phyloP scores from a whole-genome alignment of 2,329 filamentous ascomycete species.

The Colletotrichum horii region DNA sequence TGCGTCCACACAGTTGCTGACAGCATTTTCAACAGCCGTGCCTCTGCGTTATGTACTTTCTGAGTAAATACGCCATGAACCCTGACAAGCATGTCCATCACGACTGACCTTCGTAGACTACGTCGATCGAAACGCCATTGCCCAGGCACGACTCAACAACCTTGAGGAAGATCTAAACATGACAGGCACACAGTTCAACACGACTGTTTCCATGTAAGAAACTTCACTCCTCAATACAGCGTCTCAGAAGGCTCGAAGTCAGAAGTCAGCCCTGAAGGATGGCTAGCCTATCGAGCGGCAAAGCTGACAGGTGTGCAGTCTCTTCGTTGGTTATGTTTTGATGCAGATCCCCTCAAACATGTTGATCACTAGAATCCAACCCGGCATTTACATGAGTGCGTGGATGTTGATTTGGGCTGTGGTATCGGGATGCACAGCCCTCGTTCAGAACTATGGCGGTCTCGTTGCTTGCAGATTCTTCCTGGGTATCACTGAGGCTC shows the following conservation, averaged over 20 bases:
- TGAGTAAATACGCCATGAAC: conserved; percentile 30
- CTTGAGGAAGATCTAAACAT: conserved; percentile 49
- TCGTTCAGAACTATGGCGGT: conserved; percentile 37
- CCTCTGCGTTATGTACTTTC: conserved; percentile 49
- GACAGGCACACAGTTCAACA: conserved; percentile 39
- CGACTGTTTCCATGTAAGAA: conserved; percentile 41
- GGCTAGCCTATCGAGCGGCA: neutral
- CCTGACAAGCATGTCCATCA: neutral
- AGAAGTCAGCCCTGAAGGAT: neutral
- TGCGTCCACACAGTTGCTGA: neutral
- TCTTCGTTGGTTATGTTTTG: conserved; percentile 45
- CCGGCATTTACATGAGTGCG: conserved; percentile 45
- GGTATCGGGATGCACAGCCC: conserved; percentile 40
- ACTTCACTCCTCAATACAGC: neutral
- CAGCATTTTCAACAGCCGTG: conserved; percentile 29
- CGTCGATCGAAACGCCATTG: conserved; percentile 52
- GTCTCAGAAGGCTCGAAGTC: neutral
- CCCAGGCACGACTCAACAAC: conserved; percentile 44
- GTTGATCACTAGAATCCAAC: conserved; percentile 46
- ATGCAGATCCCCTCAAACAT: conserved; percentile 46
- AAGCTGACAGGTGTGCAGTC: conserved; percentile 23
- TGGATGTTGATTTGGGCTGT: conserved; percentile 48
- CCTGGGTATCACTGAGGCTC: conserved; percentile 43
- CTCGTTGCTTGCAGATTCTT: conserved; percentile 43
- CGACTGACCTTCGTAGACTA: conserved; percentile 27